Evolutionary conservation across 768 basidiomycete species (phyloP).

Genomic region (Brasilioporus rufonigricans): DNA sequence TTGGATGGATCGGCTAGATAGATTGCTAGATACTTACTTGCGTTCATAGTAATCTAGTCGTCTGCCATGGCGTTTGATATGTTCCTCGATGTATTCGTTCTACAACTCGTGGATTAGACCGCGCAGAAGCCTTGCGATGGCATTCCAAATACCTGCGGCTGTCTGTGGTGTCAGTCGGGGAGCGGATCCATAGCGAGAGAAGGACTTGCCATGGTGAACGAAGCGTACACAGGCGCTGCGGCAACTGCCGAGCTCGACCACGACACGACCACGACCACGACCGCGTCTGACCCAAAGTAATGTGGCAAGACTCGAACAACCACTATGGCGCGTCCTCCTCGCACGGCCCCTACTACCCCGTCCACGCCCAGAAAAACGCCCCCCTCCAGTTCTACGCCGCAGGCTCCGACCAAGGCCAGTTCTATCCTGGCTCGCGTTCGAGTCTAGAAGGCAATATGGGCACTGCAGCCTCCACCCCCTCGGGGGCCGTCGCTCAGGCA

Average conservation of each 20-base stretch:
- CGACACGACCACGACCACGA: slow-evolving; percentile 15
- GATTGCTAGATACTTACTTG: slow-evolving; percentile 55
- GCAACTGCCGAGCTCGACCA: slow-evolving; percentile 27
- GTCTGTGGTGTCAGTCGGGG: slow-evolving; percentile 15
- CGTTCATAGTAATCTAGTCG: slow-evolving; percentile 95
- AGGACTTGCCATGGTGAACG: slow-evolving; percentile 27
- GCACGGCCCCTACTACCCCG: slow-evolving; percentile 56
- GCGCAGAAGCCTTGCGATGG: neutral
- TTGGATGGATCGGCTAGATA: neutral
- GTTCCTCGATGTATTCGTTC: slow-evolving; percentile 99
- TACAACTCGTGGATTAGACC: slow-evolving; percentile 33
- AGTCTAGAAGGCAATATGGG: slow-evolving; percentile 72
- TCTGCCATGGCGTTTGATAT: slow-evolving; percentile 94
- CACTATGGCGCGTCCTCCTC: slow-evolving; percentile 59
- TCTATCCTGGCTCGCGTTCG: slow-evolving; percentile 71
- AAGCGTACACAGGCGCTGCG: slow-evolving; percentile 10
- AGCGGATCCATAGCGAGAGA: neutral
- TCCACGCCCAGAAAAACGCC: slow-evolving; percentile 45
- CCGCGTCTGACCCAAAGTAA: slow-evolving; percentile 25
- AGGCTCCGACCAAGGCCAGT: slow-evolving; percentile 52
- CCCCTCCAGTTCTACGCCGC: slow-evolving; percentile 80
- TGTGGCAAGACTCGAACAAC: slow-evolving; percentile 75
- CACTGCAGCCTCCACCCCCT: slow-evolving; percentile 50
- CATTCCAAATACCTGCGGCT: slow-evolving; percentile 62
- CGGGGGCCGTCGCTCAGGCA: slow-evolving; percentile 42